These are phyloP conservation scores for Saussurea involucrata DNA, from an alignment of 129 eudicot species.

Conservation along the genomic window DNA sequence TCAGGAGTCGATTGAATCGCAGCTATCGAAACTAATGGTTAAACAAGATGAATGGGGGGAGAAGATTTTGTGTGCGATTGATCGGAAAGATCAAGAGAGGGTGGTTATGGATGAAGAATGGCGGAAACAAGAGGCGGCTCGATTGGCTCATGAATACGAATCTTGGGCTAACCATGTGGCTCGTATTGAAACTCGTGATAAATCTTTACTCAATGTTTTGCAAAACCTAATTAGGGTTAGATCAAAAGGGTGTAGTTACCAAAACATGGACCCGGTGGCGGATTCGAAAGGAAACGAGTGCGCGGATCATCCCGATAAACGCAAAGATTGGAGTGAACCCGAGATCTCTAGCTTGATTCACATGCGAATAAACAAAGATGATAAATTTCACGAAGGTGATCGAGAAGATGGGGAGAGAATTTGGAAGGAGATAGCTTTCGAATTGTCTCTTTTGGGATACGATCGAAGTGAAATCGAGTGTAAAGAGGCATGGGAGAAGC, in stretches of 20 bases:
- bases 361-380: slow-evolving; percentile 49
- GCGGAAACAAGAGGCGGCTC: slow-evolving; percentile 67
- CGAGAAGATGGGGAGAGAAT: slow-evolving; percentile 39
- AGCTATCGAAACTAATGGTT: slow-evolving; percentile 70
- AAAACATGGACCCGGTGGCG: background rate
- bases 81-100: slow-evolving; percentile 71
- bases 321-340: slow-evolving; percentile 48
- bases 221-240: slow-evolving; percentile 48
- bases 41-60: slow-evolving; percentile 82
- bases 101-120: slow-evolving; percentile 70
- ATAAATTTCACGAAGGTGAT: slow-evolving; percentile 48
- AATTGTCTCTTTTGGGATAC: slow-evolving; percentile 67
- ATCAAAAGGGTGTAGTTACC: slow-evolving; percentile 26
- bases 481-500: slow-evolving; percentile 64
- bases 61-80: slow-evolving; percentile 70
- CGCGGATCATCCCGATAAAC: background rate
- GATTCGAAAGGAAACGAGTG: slow-evolving; percentile 10
- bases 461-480: slow-evolving; percentile 47
- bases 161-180: slow-evolving; percentile 83
- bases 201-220: slow-evolving; percentile 68
- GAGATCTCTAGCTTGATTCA: slow-evolving; percentile 65
- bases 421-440: slow-evolving; percentile 73
- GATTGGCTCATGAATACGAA: slow-evolving; percentile 62
- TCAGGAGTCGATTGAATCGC: slow-evolving; percentile 34
- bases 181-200: slow-evolving; percentile 73